Conservation (phyloP, 176 grass and related monocot genomes). For the Dendrocalamus sinicus region DNA sequence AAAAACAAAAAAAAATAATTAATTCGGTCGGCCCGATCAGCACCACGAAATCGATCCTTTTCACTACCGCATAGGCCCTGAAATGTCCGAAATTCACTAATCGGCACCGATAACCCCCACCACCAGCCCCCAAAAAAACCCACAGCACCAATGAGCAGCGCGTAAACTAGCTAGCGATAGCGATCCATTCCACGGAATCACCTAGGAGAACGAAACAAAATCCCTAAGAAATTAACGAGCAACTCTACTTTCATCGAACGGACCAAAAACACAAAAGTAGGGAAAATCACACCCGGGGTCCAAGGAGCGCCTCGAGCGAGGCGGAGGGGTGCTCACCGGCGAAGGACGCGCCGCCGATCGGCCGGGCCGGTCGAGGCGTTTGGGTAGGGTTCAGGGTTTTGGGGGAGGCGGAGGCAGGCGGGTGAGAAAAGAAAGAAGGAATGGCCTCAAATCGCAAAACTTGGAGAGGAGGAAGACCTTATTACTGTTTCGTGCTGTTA, state of each 20-base stretch:
- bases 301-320: not conserved
- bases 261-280: not conserved
- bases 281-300: not conserved
- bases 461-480: not conserved
- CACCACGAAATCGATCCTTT: not conserved
- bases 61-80: not conserved
- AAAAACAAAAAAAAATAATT: not conserved
- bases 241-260: not conserved
- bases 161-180: not conserved
- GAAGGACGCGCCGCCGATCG: slow-evolving; percentile 22
- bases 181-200: not conserved
- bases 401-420: not conserved
- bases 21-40: not conserved
- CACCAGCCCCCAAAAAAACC: not conserved
- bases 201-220: not conserved
- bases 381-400: slow-evolving; percentile 55
- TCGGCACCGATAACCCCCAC: not conserved
- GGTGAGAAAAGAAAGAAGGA: slow-evolving; percentile 26
- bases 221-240: not conserved
- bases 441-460: not conserved
- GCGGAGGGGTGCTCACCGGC: slow-evolving; percentile 20
- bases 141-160: not conserved
- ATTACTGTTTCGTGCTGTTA: too few species aligned
- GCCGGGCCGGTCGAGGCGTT: not conserved
- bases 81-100: not conserved